Percentiles rank a stretch among this genome's conserved stretches.
Conservation (phyloP, 345 rosid genomes). For the Dipteronia dyeriana region DNA sequence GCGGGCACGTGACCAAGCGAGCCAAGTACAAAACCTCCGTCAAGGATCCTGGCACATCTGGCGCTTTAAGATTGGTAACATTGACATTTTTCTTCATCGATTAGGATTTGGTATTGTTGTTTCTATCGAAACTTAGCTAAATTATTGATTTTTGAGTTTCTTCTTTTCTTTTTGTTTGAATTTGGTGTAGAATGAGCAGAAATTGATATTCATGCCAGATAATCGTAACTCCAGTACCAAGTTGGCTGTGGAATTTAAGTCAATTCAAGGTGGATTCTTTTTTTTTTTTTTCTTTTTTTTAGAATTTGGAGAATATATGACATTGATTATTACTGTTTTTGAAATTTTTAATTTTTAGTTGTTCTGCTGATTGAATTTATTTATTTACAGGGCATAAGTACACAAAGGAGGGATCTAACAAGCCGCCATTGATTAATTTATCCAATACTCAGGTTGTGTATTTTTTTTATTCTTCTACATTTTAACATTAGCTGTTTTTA, state of each 20-base stretch:
- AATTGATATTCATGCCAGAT: conserved; percentile 60
- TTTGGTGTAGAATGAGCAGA: conserved; percentile 55
- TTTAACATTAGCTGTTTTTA: not conserved
- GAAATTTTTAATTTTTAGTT: not conserved
- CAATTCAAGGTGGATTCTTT: conserved; percentile 54
- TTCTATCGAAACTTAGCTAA: too few species aligned
- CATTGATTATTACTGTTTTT: not conserved
- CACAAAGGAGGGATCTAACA: conserved; percentile 78
- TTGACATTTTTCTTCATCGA: not conserved
- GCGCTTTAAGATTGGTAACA: conserved; percentile 64
- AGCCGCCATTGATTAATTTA: conserved; percentile 91
- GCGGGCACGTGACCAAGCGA: conserved; percentile 55
- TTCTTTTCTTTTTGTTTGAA: not conserved
- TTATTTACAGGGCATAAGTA: conserved; percentile 58
- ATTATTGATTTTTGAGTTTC: not conserved
- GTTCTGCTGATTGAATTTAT: conserved; percentile 18
- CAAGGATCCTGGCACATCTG: conserved; percentile 85
- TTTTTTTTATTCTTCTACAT: not conserved
- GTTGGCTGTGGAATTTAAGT: conserved; percentile 65
- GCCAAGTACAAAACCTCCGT: conserved; percentile 74
- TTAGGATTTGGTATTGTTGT: not conserved
- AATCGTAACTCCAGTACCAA: conserved; percentile 66
- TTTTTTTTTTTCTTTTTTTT: not conserved
- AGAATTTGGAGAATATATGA: not conserved
- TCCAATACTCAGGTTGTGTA: conserved; percentile 60